Evolutionary conservation across 345 rosid species (phyloP).

Genomic region (Arabidopsis arenosa): DNA sequence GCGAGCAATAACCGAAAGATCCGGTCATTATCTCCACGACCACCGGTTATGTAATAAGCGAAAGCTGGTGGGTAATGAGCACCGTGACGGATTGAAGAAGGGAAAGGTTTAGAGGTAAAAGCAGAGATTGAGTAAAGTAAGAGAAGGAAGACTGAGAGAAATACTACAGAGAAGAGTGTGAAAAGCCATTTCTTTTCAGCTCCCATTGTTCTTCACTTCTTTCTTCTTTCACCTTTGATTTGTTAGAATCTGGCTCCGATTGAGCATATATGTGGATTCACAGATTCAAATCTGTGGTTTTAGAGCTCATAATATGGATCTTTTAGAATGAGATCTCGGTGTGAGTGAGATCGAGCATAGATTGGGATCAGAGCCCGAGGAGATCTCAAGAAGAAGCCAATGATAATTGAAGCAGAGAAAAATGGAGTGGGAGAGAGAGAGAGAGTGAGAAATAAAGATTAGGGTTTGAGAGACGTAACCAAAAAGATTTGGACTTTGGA

Average conservation of each 20-base stretch:
- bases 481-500: conserved; percentile 34
- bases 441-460: conserved; percentile 24
- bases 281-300: conserved; percentile 21
- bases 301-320: conserved; percentile 33
- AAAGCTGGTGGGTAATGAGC: conserved; percentile 86
- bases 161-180: conserved; percentile 79
- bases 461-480: conserved; percentile 38
- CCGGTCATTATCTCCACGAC: conserved; percentile 71
- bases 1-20: conserved; percentile 84
- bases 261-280: conserved; percentile 45
- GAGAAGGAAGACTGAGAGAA: conserved; percentile 70
- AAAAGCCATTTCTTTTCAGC: conserved; percentile 94
- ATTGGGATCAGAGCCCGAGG: conserved; percentile 25
- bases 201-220: conserved; percentile 58
- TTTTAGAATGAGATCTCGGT: conserved; percentile 30
- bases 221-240: background rate
- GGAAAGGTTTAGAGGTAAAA: conserved; percentile 71
- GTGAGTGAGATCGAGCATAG: conserved; percentile 30
- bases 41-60: conserved; percentile 88
- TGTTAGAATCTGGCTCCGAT: conserved; percentile 36
- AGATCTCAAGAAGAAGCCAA: conserved; percentile 44
- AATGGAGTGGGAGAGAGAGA: conserved; percentile 9
- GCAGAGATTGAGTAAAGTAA: conserved; percentile 77
- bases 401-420: conserved; percentile 2
- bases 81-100: conserved; percentile 77